Evolutionary conservation across 1,139 yeast genomes (phyloP), one percentile per base, ranked within the genome.

Genomic region (Lodderomyces pseudojiufengensis): DNA sequence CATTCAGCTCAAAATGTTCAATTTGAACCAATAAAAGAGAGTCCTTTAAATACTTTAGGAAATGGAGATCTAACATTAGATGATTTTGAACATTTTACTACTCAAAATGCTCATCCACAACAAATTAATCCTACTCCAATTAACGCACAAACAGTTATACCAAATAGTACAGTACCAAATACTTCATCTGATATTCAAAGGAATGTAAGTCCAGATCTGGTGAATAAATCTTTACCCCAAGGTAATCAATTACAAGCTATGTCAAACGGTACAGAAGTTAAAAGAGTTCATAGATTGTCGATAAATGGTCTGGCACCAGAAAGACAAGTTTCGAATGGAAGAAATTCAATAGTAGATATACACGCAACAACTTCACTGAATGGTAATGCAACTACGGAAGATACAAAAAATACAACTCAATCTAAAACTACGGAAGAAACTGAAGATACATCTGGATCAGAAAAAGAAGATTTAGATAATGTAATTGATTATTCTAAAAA

Each of bases 51-150:
- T 25, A 78, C 94, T 0, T 55, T 86, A 45, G 95, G 95, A 1
- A 67, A 71, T 38, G 95, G 95, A 1, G 78, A 79, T 40, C 63
- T 87, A 36, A 69, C 82, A 0, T 59, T 87, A 12, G 81, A 76
- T 35, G 74, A 76, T 29, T 67, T 80, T 37, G 20, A 5, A 18
- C 20, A 18, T 18, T 18, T 7, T 7, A 18, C n/a, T n/a, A n/a
- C n/a, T 5, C 76, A 73, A 9, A 24, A 36, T 21, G 18, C 9
- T 12, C 16, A 12, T 9, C n/a, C 16, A n/a, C 26, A 27, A 14
- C 21, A 14, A 29, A 38, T 32, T 33, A 29, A 38, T 15, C 18
- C 28, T 3, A 16, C 20, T 7, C 5, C 5, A 5, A 15, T 4
- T 7, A 12, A 10, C 5, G 11, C 6, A 7, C 16, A 12, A 13